Percentiles rank a stretch among this genome's conserved stretches.
These are phyloP conservation scores for Scenedesmus sp. DNA, from an alignment of 163 green algal species.

Conservation along the genomic window DNA sequence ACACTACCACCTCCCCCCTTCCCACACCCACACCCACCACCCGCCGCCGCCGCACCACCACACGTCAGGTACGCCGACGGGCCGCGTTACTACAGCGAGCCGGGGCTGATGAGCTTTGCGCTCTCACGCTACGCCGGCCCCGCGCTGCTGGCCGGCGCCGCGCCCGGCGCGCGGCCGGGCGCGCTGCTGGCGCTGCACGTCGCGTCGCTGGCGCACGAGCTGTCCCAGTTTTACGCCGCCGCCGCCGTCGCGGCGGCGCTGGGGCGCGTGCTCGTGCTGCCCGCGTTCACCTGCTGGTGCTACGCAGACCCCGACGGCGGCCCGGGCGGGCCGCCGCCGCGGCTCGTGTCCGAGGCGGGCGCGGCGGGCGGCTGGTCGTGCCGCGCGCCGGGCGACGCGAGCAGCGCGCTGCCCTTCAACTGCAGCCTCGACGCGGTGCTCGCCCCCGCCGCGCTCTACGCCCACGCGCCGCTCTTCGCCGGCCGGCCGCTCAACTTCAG, in stretches of 20 bases:
- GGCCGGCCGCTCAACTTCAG: conserved; percentile 28
- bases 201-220: conserved; percentile 7
- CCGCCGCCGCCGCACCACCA: not conserved
- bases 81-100: conserved; percentile 38
- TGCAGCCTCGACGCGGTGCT: conserved; percentile 41
- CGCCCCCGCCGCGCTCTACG: conserved; percentile 19
- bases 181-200: conserved; percentile 27
- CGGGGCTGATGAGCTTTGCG: conserved; percentile 20
- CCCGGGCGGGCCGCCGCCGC: not conserved
- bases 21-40: no score
- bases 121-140: conserved; percentile 2
- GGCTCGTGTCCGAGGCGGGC: conserved; percentile 15
- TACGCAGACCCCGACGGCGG: conserved; percentile 19
- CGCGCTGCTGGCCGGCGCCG: not conserved
- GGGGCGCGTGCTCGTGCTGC: conserved; percentile 28
- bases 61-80: conserved; percentile 41
- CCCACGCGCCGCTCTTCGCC: conserved; percentile 4
- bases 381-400: conserved; percentile 20
- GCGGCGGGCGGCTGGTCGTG: conserved; percentile 13
- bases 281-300: conserved; percentile 31
- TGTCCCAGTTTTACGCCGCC: conserved; percentile 33
- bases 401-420: conserved; percentile 19
- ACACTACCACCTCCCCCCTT: not conserved
- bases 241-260: conserved; percentile 26
- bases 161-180: not conserved